Evolutionary conservation across 148 eudicot genomes (phyloP).

Genomic region (Salicornia ramosissima): DNA sequence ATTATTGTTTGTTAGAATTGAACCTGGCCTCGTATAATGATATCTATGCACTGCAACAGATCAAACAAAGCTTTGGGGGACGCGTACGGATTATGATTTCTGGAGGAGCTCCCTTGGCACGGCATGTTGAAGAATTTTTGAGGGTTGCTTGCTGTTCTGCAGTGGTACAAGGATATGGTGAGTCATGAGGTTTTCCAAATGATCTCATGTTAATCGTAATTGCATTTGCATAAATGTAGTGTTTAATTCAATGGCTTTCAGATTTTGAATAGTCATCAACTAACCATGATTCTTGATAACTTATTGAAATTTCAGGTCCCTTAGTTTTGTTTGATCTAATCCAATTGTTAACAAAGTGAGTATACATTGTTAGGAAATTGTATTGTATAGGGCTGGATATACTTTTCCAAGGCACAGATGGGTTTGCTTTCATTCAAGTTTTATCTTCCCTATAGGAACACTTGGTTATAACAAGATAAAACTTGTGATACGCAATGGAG

Average conservation of each 20-base stretch:
- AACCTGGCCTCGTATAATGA: background rate
- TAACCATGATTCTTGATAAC: background rate
- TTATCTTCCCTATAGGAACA: too few species aligned
- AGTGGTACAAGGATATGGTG: slow-evolving; percentile 95
- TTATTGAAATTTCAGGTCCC: background rate
- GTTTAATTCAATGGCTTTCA: background rate
- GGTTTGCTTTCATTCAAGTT: too few species aligned
- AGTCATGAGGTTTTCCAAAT: slow-evolving; percentile 1
- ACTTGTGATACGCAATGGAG: too few species aligned
- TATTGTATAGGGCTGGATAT: too few species aligned
- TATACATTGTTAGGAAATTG: too few species aligned
- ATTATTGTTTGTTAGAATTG: background rate
- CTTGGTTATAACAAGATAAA: too few species aligned
- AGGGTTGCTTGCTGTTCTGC: slow-evolving; percentile 76
- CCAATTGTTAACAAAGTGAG: background rate
- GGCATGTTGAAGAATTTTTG: slow-evolving; percentile 88
- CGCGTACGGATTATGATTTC: slow-evolving; percentile 71
- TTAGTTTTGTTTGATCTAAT: background rate
- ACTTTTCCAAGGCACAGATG: too few species aligned
- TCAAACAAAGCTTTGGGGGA: slow-evolving; percentile 92
- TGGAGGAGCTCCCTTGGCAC: slow-evolving; percentile 95
- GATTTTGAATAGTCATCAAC: slow-evolving; percentile 10
- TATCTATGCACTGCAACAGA: slow-evolving; percentile 33
- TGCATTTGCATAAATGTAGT: background rate
- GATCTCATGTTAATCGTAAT: background rate